Evolutionary conservation across 2,329 filamentous ascomycete species (phyloP).

Genomic region (Aphanoascus verrucosus): DNA sequence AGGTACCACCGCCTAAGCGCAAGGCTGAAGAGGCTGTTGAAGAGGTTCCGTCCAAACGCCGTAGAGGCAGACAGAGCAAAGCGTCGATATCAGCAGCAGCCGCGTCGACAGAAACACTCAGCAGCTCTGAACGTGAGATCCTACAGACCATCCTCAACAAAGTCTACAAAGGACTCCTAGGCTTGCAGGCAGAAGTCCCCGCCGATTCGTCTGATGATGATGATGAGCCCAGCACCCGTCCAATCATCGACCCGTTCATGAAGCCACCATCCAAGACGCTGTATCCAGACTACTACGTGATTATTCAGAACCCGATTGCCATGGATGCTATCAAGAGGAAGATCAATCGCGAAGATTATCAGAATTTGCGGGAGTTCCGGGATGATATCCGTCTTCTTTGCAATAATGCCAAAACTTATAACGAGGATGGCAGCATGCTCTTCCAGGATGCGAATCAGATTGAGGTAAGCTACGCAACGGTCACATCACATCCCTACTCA

Average conservation of each 20-base stretch:
- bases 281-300: constrained; percentile 89
- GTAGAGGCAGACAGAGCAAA: constrained; percentile 62
- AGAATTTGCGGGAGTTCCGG: constrained; percentile 65
- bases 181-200: constrained; percentile 63
- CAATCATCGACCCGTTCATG: constrained; percentile 89
- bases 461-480: constrained; percentile 52
- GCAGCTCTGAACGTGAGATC: constrained; percentile 58
- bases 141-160: constrained; percentile 69
- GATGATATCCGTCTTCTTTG: constrained; percentile 77
- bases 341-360: constrained; percentile 94
- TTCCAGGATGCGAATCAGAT: constrained; percentile 89
- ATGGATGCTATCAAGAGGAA: constrained; percentile 92
- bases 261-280: constrained; percentile 79
- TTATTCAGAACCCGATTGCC: constrained; percentile 85
- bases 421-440: constrained; percentile 86
- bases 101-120: constrained; percentile 46
- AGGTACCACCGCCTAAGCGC: constrained; percentile 70
- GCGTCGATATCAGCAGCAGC: constrained; percentile 26
- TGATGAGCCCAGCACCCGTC: constrained; percentile 51
- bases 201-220: constrained; percentile 43
- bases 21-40: constrained; percentile 72
- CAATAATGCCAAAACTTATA: constrained; percentile 87
- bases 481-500: constrained; percentile 1
- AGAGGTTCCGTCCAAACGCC: constrained; percentile 65
- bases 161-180: constrained; percentile 71